Evolutionary conservation across 306 rosid genomes (phyloP).

Genomic region (Casuarina cunninghamiana): DNA sequence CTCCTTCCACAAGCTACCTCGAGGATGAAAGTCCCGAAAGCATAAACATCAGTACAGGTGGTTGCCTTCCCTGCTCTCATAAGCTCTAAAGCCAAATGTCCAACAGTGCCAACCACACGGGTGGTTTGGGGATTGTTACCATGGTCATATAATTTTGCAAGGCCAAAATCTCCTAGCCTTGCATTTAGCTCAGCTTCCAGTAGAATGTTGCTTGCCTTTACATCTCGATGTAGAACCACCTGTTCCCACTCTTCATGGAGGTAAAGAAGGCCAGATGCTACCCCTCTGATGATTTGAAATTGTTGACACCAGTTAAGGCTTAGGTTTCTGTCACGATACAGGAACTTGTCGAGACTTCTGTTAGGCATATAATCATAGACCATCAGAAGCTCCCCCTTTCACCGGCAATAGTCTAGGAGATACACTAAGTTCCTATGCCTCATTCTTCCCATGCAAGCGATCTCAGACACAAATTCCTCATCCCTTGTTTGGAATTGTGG

Average conservation of each 20-base stretch:
- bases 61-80: conserved; percentile 59
- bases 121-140: conserved; percentile 67
- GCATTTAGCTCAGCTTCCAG: conserved; percentile 61
- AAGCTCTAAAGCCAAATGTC: conserved; percentile 70
- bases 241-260: conserved; percentile 63
- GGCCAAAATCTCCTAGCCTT: conserved; percentile 75
- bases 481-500: too few species aligned
- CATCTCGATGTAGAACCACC: conserved; percentile 71
- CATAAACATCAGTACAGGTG: conserved; percentile 51
- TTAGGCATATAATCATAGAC: conserved; percentile 25
- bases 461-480: too few species aligned
- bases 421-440: too few species aligned
- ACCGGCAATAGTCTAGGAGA: too few species aligned
- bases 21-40: conserved; percentile 58
- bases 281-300: conserved; percentile 29
- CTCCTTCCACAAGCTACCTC: conserved; percentile 71
- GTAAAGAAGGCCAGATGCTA: conserved; percentile 34
- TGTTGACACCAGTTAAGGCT: conserved; percentile 36
- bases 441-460: too few species aligned
- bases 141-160: conserved; percentile 60
- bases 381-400: too few species aligned
- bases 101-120: conserved; percentile 67
- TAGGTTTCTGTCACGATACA: conserved; percentile 1
- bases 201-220: conserved; percentile 74
- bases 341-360: conserved; percentile 41